Conservation (phyloP, 306 rosid species). For the Sicyos edulis region DNA sequence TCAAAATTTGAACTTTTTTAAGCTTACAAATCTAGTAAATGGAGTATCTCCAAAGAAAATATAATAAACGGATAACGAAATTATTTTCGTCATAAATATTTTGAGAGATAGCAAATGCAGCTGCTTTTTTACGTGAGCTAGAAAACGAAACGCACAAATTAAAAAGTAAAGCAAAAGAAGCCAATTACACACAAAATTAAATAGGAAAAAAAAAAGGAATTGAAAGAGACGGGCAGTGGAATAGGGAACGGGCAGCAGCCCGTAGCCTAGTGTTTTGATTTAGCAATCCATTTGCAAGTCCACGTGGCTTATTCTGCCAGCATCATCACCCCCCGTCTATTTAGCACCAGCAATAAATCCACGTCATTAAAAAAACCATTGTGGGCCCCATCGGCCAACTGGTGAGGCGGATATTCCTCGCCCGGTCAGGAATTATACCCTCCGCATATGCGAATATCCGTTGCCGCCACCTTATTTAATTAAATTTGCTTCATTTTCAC, state of each 20-base stretch:
- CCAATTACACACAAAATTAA: background rate
- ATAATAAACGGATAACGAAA: no score
- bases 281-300: background rate
- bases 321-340: background rate
- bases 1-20: no score
- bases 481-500: background rate
- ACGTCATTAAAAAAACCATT: background rate
- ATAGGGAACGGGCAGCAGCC: constrained; percentile 17
- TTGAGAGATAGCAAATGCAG: no score
- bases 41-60: no score
- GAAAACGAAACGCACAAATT: background rate
- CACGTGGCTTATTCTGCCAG: constrained; percentile 1
- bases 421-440: constrained; percentile 39
- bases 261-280: constrained; percentile 5
- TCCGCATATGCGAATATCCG: constrained; percentile 59
- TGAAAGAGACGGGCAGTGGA: constrained; percentile 12
- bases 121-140: background rate
- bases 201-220: background rate
- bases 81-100: no score
- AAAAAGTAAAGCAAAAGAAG: background rate
- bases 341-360: background rate
- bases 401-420: constrained; percentile 34
- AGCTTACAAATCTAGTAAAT: no score
- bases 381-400: constrained; percentile 18
- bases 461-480: constrained; percentile 9